Evolutionary conservation across 2,329 filamentous ascomycete genomes (phyloP).

Genomic region (Aureobasidium subglaciale): DNA sequence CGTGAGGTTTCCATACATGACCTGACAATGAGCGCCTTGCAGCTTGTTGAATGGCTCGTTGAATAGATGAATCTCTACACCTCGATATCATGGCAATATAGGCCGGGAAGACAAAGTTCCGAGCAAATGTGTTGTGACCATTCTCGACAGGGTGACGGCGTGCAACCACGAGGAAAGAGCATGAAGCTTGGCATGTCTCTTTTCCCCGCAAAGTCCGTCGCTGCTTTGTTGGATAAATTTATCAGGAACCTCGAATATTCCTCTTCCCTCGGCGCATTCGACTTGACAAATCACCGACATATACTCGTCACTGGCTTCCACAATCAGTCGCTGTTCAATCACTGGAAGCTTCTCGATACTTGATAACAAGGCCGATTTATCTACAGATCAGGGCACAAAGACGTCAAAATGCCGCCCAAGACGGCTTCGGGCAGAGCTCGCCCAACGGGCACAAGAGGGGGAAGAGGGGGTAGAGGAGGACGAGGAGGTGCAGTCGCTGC

Average conservation of each 20-base stretch:
- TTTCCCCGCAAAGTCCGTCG: slow-evolving; percentile 1
- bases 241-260: no score
- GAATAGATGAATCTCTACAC: no score
- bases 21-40: no score
- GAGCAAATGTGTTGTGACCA: background rate
- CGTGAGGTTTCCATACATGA: no score
- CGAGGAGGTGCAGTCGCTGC: background rate
- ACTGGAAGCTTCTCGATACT: no score
- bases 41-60: no score
- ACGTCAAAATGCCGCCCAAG: slow-evolving; percentile 16
- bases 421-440: slow-evolving; percentile 13
- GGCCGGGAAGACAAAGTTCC: no score
- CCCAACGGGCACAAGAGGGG: slow-evolving; percentile 12
- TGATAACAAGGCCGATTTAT: no score
- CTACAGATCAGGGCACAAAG: background rate
- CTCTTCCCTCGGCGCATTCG: background rate
- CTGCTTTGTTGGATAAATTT: background rate
- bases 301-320: background rate
- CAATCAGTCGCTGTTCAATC: no score
- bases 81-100: no score
- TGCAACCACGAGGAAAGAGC: background rate
- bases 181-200: background rate
- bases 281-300: background rate
- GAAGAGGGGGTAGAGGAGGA: slow-evolving; percentile 8
- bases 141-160: background rate